Percentiles rank a stretch among this genome's conserved stretches.
Evolutionary conservation across 2,329 filamentous ascomycete genomes (phyloP).

Genomic region (Talaromyces sp.): DNA sequence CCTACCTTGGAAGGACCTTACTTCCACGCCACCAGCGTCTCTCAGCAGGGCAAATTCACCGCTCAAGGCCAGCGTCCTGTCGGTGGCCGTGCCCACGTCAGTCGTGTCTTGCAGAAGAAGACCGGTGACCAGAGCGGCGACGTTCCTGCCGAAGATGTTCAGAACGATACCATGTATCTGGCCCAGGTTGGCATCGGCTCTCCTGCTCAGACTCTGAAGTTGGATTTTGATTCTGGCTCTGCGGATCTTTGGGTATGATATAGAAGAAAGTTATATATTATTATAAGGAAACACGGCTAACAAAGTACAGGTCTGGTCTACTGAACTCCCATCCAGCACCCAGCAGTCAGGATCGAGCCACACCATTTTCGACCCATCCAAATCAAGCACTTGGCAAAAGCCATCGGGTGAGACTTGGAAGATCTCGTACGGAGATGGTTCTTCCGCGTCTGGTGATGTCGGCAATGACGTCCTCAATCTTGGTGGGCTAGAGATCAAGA

Average conservation of each 20-base stretch:
- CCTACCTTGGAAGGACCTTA: conserved; percentile 61
- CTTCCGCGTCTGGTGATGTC: conserved; percentile 59
- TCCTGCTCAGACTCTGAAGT: conserved; percentile 54
- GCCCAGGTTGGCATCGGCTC: conserved; percentile 60
- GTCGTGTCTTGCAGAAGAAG: conserved; percentile 48
- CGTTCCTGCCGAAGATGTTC: conserved; percentile 55
- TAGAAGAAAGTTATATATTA: background rate
- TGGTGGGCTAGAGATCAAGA: conserved; percentile 56
- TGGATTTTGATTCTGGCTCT: conserved; percentile 67
- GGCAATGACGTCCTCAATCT: conserved; percentile 58
- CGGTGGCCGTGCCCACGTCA: conserved; percentile 45
- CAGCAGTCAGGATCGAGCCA: conserved; percentile 36
- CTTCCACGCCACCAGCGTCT: conserved; percentile 43
- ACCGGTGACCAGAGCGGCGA: conserved; percentile 40
- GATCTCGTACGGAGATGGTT: conserved; percentile 63
- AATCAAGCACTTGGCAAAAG: conserved; percentile 56
- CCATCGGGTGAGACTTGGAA: conserved; percentile 51
- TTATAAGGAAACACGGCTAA: background rate
- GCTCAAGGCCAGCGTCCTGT: conserved; percentile 40
- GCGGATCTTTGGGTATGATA: conserved; percentile 61
- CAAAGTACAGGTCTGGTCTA: conserved; percentile 49
- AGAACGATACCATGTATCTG: conserved; percentile 63
- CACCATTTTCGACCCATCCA: conserved; percentile 53
- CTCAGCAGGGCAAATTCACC: conserved; percentile 41
- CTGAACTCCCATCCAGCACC: conserved; percentile 38